phyloP scores from a whole-genome alignment of 257 asterid genomes.

The Primulina huaijiensis region DNA sequence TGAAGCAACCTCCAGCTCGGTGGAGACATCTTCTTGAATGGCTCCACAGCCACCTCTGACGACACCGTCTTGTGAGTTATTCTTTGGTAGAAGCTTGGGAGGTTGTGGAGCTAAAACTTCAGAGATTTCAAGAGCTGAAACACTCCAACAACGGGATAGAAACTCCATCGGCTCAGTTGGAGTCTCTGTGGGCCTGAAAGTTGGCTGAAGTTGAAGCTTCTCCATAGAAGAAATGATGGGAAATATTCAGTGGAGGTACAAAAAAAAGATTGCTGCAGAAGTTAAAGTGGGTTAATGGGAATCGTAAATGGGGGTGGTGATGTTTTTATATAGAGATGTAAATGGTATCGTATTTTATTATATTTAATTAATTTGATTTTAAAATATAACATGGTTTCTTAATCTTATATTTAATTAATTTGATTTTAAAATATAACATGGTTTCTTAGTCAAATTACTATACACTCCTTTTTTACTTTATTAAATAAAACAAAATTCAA shows the following conservation, averaged over 20 bases:
- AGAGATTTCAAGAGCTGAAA: slow-evolving; percentile 78
- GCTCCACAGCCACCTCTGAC: slow-evolving; percentile 33
- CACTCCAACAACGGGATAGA: slow-evolving; percentile 90
- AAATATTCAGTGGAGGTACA: neutral
- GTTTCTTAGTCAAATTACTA: too few species aligned
- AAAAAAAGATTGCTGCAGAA: neutral
- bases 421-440: too few species aligned
- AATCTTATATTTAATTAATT: too few species aligned
- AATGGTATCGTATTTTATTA: too few species aligned
- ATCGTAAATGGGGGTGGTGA: neutral
- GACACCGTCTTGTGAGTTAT: slow-evolving; percentile 24
- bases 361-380: too few species aligned
- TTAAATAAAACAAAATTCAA: too few species aligned
- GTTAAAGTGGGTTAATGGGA: neutral
- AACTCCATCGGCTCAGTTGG: slow-evolving; percentile 98
- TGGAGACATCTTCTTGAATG: slow-evolving; percentile 55
- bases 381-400: too few species aligned
- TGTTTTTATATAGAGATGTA: neutral
- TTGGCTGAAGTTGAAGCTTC: slow-evolving; percentile 37
- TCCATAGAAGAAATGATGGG: slow-evolving; percentile 44
- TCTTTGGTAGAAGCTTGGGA: slow-evolving; percentile 31
- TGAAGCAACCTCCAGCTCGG: slow-evolving; percentile 45
- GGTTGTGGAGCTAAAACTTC: slow-evolving; percentile 55
- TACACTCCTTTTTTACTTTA: too few species aligned
- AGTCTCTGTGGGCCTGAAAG: slow-evolving; percentile 75